A percentile compares a stretch with the other conserved stretches of the same genome.
phyloP scores from a whole-genome alignment of 2,329 filamentous ascomycete genomes.

The Alternaria triticina region DNA sequence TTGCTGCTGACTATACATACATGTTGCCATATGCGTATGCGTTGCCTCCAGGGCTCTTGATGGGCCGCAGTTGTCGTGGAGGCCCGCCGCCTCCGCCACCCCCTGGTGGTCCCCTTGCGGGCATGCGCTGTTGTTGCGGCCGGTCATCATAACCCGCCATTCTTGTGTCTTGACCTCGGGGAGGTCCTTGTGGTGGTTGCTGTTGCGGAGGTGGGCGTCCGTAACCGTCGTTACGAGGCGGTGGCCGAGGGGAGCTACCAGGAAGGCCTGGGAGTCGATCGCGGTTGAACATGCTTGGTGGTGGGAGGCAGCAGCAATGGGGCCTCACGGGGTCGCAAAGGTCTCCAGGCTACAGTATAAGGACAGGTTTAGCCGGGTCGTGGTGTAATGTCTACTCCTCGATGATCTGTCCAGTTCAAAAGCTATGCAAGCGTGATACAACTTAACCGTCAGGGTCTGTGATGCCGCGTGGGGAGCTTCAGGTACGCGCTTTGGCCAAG shows the following conservation, averaged over 20 bases:
- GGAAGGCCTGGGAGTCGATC: slow-evolving; percentile 58
- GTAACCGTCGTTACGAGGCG: slow-evolving; percentile 53
- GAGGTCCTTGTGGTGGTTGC: slow-evolving; percentile 27
- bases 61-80: slow-evolving; percentile 52
- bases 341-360: neutral
- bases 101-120: slow-evolving; percentile 35
- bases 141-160: slow-evolving; percentile 44
- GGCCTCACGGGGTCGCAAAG: slow-evolving; percentile 1
- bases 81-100: slow-evolving; percentile 25
- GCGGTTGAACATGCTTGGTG: slow-evolving; percentile 62
- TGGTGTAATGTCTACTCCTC: neutral
- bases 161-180: slow-evolving; percentile 36
- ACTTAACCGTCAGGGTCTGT: neutral
- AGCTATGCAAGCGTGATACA: neutral
- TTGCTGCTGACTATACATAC: slow-evolving; percentile 31
- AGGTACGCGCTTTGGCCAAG: slow-evolving; percentile 5
- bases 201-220: slow-evolving; percentile 40
- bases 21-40: slow-evolving; percentile 57
- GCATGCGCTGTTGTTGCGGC: slow-evolving; percentile 36
- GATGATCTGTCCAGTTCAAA: neutral
- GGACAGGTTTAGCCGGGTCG: neutral
- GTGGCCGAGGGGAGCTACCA: slow-evolving; percentile 50
- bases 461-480: slow-evolving; percentile 1
- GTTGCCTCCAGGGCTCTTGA: slow-evolving; percentile 63
- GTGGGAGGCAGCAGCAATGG: slow-evolving; percentile 1